Conservation (phyloP, 768 basidiomycete genomes). For the Lyophyllum shimeji region DNA sequence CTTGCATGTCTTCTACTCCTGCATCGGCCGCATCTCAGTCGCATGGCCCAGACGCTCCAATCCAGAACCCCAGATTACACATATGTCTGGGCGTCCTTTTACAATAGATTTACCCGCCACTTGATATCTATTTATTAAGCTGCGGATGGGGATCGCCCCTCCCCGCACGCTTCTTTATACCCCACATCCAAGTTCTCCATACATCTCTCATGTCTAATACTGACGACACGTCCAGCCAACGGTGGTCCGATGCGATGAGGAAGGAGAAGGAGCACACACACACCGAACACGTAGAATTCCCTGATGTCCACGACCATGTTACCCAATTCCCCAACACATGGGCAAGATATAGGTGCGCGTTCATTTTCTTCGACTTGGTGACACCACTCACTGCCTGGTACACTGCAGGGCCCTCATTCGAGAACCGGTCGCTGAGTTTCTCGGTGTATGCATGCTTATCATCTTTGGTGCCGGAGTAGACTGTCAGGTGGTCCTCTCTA, state of each 20-base stretch:
- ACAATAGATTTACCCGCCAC: neutral
- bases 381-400: neutral
- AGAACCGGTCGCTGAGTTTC: conserved; percentile 65
- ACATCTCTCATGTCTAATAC: neutral
- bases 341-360: conserved; percentile 52
- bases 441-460: conserved; percentile 57
- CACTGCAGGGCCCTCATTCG: conserved; percentile 41
- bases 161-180: neutral
- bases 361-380: neutral
- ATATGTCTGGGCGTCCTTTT: neutral
- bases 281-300: neutral
- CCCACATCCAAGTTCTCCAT: neutral
- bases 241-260: neutral
- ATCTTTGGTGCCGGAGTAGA: conserved; percentile 60
- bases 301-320: conserved; percentile 30
- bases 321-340: conserved; percentile 48
- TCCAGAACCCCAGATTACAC: neutral
- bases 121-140: neutral
- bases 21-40: neutral
- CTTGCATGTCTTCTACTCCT: neutral
- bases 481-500: conserved; percentile 56
- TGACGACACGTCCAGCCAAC: neutral
- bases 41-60: neutral
- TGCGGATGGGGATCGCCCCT: neutral
- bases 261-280: neutral